These are phyloP conservation scores for Nicotiana sylvestris DNA, from an alignment of 257 asterid species.

Conservation along the genomic window DNA sequence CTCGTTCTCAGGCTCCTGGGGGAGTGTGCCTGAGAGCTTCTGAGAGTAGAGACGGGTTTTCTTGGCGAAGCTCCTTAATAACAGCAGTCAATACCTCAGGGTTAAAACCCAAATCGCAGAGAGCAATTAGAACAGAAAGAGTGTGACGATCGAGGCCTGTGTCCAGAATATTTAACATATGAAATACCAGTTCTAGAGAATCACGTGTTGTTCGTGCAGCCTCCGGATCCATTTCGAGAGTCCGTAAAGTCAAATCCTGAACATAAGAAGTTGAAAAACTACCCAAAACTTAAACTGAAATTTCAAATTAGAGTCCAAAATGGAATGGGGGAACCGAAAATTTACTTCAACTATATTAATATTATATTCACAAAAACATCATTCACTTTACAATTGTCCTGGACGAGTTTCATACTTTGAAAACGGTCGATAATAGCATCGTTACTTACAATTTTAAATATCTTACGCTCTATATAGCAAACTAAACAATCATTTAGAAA, in stretches of 20 bases:
- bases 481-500: too few species aligned
- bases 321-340: not conserved
- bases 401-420: too few species aligned
- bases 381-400: too few species aligned
- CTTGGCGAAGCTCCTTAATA: constrained; percentile 64
- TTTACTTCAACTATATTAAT: too few species aligned
- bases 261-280: not conserved
- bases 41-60: constrained; percentile 14
- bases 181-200: constrained; percentile 67
- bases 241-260: not conserved
- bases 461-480: too few species aligned
- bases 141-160: constrained; percentile 84
- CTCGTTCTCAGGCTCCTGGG: too few species aligned
- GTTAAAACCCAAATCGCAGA: constrained; percentile 63
- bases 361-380: too few species aligned
- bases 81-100: constrained; percentile 77
- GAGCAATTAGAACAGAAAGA: constrained; percentile 47
- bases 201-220: constrained; percentile 73
- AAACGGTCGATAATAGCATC: too few species aligned
- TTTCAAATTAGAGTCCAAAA: not conserved
- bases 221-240: constrained; percentile 53
- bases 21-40: too few species aligned
- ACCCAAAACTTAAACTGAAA: not conserved
- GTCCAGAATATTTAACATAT: constrained; percentile 77
- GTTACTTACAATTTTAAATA: too few species aligned